A percentile compares a stretch with the other conserved stretches of the same genome.
phyloP scores from a whole-genome alignment of 192 early-diverging fungal species.

The Gigaspora rosea region DNA sequence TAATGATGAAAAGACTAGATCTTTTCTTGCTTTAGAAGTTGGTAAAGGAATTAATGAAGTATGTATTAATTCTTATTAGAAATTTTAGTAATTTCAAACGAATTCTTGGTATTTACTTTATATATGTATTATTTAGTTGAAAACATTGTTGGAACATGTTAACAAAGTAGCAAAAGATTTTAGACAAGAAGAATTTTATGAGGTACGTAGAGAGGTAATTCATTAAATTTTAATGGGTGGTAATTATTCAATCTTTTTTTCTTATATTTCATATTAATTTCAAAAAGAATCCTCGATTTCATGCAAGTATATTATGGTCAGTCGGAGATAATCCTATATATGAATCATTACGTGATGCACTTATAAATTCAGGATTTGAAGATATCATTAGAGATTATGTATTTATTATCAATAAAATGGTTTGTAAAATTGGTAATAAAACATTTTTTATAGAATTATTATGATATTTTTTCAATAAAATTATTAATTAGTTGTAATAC shows the following conservation, averaged over 20 bases:
- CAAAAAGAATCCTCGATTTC: slow-evolving; percentile 25
- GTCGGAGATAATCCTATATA: not conserved
- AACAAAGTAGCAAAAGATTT: slow-evolving; percentile 17
- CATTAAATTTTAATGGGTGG: not conserved
- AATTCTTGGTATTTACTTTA: not conserved
- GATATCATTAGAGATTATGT: not conserved
- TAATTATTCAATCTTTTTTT: not conserved
- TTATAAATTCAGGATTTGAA: slow-evolving; percentile 5
- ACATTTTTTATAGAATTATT: slow-evolving; percentile 11
- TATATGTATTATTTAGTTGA: slow-evolving; percentile 20
- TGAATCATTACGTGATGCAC: not conserved
- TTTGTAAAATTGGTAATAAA: slow-evolving; percentile 37
- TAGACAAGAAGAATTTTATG: slow-evolving; percentile 14
- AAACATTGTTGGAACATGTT: not conserved
- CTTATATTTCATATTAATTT: not conserved
- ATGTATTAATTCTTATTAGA: not conserved
- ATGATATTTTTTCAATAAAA: not conserved
- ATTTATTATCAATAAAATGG: slow-evolving; percentile 12
- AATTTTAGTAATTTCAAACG: not conserved
- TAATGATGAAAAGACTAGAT: slow-evolving; percentile 50
- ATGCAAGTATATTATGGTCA: slow-evolving; percentile 28
- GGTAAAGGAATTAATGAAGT: slow-evolving; percentile 48
- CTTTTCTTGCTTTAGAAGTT: slow-evolving; percentile 51
- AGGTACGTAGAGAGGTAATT: not conserved
- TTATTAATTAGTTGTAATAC: no score